These are phyloP conservation scores for Pogostemon cablin DNA, from an alignment of 257 asterid species.

Conservation along the genomic window DNA sequence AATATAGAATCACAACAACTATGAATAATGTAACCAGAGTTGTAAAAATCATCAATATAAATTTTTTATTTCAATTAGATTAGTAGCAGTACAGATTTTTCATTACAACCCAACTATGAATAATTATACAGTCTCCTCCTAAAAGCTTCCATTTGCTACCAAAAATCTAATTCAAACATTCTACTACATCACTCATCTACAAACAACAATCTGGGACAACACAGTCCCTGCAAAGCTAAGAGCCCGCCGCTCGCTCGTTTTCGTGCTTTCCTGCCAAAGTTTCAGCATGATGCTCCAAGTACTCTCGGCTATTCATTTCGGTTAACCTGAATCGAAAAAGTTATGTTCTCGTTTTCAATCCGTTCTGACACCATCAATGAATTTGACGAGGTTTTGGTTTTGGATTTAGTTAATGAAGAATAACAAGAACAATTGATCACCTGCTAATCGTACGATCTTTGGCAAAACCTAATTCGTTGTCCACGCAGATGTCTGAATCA, in stretches of 20 bases:
- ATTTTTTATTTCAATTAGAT: background rate
- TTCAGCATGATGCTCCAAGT: conserved; percentile 72
- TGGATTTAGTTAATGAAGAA: background rate
- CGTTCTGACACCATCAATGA: background rate
- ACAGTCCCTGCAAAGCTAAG: conserved; percentile 4
- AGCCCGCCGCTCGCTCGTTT: conserved; percentile 22
- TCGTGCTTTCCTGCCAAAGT: conserved; percentile 38
- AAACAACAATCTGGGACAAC: conserved; percentile 29
- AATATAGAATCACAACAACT: no score
- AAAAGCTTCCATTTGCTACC: conserved; percentile 6
- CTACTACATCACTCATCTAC: conserved; percentile 28
- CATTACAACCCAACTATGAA: conserved; percentile 23
- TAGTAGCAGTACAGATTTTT: conserved; percentile 23
- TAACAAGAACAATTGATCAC: conserved; percentile 35
- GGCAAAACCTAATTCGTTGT: conserved; percentile 89
- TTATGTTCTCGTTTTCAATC: conserved; percentile 20
- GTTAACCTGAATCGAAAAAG: conserved; percentile 49
- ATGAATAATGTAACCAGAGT: no score
- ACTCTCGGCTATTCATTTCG: conserved; percentile 83
- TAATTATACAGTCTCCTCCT: conserved; percentile 2
- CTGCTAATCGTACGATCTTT: conserved; percentile 96
- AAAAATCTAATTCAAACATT: conserved; percentile 16
- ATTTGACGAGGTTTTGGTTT: background rate
- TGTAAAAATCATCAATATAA: no score
- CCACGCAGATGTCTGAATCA: conserved; percentile 85